Evolutionary conservation across 495 filamentous ascomycete genomes (phyloP), one percentile per base, ranked within the genome.

Genomic region (Penicilliopsis zonata): DNA sequence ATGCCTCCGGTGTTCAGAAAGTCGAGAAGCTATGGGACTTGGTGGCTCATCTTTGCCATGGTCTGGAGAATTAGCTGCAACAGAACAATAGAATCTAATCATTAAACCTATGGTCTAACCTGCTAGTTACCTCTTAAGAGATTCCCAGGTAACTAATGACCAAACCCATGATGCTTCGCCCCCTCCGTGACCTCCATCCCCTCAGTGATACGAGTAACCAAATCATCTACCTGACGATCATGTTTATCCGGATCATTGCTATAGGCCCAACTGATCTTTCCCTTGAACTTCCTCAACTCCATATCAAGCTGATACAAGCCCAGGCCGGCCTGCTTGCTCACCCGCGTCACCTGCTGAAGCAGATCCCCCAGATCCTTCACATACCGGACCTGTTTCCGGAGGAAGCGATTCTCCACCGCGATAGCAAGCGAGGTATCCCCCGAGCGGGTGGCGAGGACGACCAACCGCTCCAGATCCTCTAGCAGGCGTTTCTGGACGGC

Each of bases 361-460:
- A 43, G 25, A 26, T 43, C 40, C 4, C 19, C 40, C 25, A 37
- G 8, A 13, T 43, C 25, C 31, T 43, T 43, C 13, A 43, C 25
- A 17, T 38, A 28, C 13, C 29, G 26, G 17, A 31, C 20, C 22
- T 43, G 31, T 28, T 43, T 43, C 31, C 31, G 23, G 31, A 43
- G 19, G 26, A 38, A 38, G 8, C 40, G 40, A 5, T 9, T 32
- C 15, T 43, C 30, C 1, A 43, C 10, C 9, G 32, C 31, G 7
- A 31, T 19, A 5, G 17, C 16, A 5, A 38, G 25, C 3, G 35
- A 23, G 5, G 9, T 28, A 13, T 37, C 30, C 17, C 20, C 25
- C 10, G 9, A 5, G 17, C 35, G 31, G 9, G 24, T n/a, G 8
- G 40, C 40, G 24, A 43, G 27, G 5, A 16, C 2, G 22, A 6